These are phyloP conservation scores for Pestalotiopsis fici DNA, from an alignment of 2,329 filamentous ascomycete species.

Conservation along the genomic window DNA sequence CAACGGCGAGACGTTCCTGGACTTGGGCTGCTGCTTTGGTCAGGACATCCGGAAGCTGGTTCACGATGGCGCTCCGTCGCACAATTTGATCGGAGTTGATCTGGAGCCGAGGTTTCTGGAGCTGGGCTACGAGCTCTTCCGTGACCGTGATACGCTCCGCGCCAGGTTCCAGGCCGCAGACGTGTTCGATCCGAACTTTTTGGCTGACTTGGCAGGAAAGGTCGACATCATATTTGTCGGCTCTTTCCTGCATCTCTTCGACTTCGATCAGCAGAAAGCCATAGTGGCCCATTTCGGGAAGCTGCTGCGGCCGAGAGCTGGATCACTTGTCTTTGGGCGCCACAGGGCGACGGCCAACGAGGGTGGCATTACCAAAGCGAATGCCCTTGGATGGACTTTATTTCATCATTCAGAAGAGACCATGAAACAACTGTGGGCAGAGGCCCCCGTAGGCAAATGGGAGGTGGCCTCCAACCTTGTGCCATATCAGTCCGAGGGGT, in stretches of 20 bases:
- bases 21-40: slow-evolving; percentile 9
- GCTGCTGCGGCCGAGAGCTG: not conserved
- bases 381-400: slow-evolving; percentile 7
- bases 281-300: not conserved
- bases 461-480: not conserved
- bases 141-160: not conserved
- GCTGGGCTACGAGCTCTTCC: slow-evolving; percentile 9
- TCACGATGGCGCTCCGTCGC: not conserved
- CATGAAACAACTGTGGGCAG: not conserved
- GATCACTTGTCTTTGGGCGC: slow-evolving; percentile 10
- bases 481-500: not conserved
- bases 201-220: not conserved
- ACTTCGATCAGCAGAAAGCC: not conserved
- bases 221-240: slow-evolving; percentile 9
- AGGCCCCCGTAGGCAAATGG: not conserved
- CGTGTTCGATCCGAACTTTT: slow-evolving; percentile 2
- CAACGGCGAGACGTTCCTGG: not conserved
- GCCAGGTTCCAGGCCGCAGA: not conserved
- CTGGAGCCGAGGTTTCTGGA: not conserved
- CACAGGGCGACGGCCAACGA: slow-evolving; percentile 1
- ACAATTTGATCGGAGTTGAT: slow-evolving; percentile 4
- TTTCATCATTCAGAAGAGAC: not conserved
- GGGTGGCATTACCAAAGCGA: not conserved
- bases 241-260: slow-evolving; percentile 9
- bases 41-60: slow-evolving; percentile 5